Conservation (phyloP, 179 eudicot genomes). For the Heliamphora pulchella region DNA sequence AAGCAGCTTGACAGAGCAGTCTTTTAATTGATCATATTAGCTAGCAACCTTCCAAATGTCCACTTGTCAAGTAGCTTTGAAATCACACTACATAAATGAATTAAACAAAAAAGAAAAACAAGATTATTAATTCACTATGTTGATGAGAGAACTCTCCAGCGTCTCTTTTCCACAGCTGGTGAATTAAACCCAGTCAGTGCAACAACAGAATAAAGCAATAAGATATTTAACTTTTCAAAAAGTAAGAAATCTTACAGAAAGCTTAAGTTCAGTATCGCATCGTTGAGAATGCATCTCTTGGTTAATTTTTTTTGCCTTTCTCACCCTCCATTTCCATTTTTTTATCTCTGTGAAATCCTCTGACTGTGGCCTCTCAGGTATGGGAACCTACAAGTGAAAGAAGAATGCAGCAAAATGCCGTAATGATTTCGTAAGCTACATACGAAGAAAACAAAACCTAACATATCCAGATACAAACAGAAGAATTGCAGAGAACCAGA, state of each 20-base stretch:
- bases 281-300: slow-evolving; percentile 74
- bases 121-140: not conserved
- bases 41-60: not conserved
- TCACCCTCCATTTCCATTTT: slow-evolving; percentile 65
- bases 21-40: not conserved
- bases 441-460: slow-evolving; percentile 1
- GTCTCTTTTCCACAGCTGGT: slow-evolving; percentile 1
- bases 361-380: slow-evolving; percentile 58
- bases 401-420: slow-evolving; percentile 6
- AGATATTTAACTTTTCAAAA: not conserved
- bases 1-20: not conserved
- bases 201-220: slow-evolving; percentile 7
- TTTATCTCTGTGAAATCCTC: slow-evolving; percentile 52
- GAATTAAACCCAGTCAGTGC: not conserved
- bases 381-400: slow-evolving; percentile 43
- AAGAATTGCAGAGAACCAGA: not conserved
- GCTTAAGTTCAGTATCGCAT: slow-evolving; percentile 81
- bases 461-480: not conserved
- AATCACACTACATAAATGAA: not conserved
- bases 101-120: not conserved
- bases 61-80: not conserved
- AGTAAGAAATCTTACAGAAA: slow-evolving; percentile 46
- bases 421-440: slow-evolving; percentile 12
- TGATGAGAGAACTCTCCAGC: not conserved
- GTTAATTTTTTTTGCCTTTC: slow-evolving; percentile 68